Base-by-base conservation (phyloP, 345 rosid species). In the Jatropha curcas region DNA sequence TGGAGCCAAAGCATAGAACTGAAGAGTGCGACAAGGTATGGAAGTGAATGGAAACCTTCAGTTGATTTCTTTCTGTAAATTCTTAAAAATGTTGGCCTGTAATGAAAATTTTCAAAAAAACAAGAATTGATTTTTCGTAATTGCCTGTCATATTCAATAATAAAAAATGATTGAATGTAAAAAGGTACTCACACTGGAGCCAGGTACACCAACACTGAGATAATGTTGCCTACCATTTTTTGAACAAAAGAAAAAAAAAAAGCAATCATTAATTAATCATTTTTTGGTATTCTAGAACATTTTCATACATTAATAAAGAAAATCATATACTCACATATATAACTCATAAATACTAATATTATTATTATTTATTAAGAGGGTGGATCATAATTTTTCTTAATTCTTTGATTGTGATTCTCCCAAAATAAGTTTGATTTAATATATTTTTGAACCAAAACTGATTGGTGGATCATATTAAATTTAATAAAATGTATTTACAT, bases 1-100 rank as follows among this genome's bases (percentile, higher is more conserved):
- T 85, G 90, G 17, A 93, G 85, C 99, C 99, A 96, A 1, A 96
- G 83, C 97, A 88, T 90, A 52, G 91, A 90, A 82, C 98, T 91
- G 85, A 91, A 91, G 43, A 96, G 68, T 48, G 99, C 92, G 24
- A 89, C 92, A 70, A 91, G 80, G 55, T 96, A 96, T 1, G 99
- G 99, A 57, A 96, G 22, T 4, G 93, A 88, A 74, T 88, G 88
- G 78, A 91, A 96, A 9, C 88, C 88, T 70, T 93, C 95, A 0
- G 95, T 96, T 7, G 97, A 84, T 81, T 86, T 90, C 45, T 84
- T 90, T 74, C 65, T 85, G 86, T 74, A 86, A 66, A 96, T 90
- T 59, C 94, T 66, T 30, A 78, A 81, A 79, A 96, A 96, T 9
- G 99, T 96, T 35, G 89, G 89, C 82, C 99, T 96, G 87, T 13